Evolutionary conservation across 1,139 yeast species (phyloP).

Genomic region (Martiniozyma asiatica): DNA sequence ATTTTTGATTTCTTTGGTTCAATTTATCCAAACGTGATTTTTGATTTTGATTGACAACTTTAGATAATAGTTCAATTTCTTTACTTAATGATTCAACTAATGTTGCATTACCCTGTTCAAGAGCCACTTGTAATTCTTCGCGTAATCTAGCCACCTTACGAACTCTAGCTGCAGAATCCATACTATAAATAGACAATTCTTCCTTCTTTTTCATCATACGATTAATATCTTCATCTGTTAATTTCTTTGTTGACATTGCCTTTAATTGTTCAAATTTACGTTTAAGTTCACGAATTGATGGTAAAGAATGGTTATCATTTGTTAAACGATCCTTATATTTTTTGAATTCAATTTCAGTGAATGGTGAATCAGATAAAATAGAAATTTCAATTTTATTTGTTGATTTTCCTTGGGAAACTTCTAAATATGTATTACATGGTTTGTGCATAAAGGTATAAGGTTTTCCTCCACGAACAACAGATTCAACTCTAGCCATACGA

Average conservation of each 20-base stretch:
- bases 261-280: constrained; percentile 52
- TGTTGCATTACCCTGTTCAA: constrained; percentile 45
- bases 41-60: constrained; percentile 10
- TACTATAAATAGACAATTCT: constrained; percentile 32
- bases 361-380: constrained; percentile 65
- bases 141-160: constrained; percentile 59
- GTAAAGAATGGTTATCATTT: constrained; percentile 45
- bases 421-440: constrained; percentile 49
- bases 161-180: constrained; percentile 66
- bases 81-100: constrained; percentile 43
- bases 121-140: constrained; percentile 68
- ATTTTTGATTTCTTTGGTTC: constrained; percentile 71
- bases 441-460: constrained; percentile 43
- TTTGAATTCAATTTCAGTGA: constrained; percentile 58
- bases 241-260: constrained; percentile 47
- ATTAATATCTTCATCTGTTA: constrained; percentile 69
- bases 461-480: constrained; percentile 34
- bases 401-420: constrained; percentile 60
- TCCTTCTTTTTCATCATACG: constrained; percentile 68
- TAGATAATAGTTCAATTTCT: constrained; percentile 31
- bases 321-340: constrained; percentile 52
- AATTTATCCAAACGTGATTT: constrained; percentile 40
- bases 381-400: constrained; percentile 65
- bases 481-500: constrained; percentile 73
- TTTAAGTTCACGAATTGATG: constrained; percentile 55